Percentiles rank a stretch among this genome's conserved stretches.
Conservation (phyloP, 2,329 filamentous ascomycete species). For the Penicillium concentricum region DNA sequence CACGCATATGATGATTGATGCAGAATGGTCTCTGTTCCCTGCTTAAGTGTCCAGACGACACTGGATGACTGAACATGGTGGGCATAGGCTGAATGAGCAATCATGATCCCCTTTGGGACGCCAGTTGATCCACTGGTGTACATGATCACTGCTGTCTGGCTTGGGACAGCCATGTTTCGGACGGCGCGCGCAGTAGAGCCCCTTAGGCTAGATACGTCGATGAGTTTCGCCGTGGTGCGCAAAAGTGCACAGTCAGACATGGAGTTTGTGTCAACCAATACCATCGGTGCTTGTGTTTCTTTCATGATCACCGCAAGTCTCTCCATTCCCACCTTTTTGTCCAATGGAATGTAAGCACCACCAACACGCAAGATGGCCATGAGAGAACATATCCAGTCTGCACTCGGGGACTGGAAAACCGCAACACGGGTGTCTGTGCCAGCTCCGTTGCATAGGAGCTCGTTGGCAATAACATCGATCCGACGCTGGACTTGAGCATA, state of each 20-base stretch:
- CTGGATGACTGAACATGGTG: constrained; percentile 15
- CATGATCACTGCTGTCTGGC: constrained; percentile 13
- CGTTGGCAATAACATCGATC: constrained; percentile 35
- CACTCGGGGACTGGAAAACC: constrained; percentile 42
- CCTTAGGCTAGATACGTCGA: constrained; percentile 6
- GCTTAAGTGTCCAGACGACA: constrained; percentile 1
- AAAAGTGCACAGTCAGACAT: constrained; percentile 5
- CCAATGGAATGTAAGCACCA: constrained; percentile 36
- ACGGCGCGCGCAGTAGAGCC: neutral
- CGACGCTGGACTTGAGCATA: constrained; percentile 38
- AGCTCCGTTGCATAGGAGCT: constrained; percentile 22
- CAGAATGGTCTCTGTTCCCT: constrained; percentile 15
- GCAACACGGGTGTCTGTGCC: constrained; percentile 30
- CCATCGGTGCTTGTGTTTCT: constrained; percentile 5
- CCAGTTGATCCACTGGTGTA: constrained; percentile 27
- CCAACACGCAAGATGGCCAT: constrained; percentile 35
- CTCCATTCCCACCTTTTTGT: constrained; percentile 25
- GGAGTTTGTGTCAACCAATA: constrained; percentile 14
- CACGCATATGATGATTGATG: constrained; percentile 27
- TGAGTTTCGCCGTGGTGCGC: neutral
- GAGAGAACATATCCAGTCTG: constrained; percentile 30
- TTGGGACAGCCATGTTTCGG: constrained; percentile 6
- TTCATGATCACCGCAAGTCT: constrained; percentile 25
- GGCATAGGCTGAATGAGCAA: constrained; percentile 15
- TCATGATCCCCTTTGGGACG: constrained; percentile 13